Base-by-base conservation (phyloP, 108 stramenopile species). In the Nannochloropsis oceanica region DNA sequence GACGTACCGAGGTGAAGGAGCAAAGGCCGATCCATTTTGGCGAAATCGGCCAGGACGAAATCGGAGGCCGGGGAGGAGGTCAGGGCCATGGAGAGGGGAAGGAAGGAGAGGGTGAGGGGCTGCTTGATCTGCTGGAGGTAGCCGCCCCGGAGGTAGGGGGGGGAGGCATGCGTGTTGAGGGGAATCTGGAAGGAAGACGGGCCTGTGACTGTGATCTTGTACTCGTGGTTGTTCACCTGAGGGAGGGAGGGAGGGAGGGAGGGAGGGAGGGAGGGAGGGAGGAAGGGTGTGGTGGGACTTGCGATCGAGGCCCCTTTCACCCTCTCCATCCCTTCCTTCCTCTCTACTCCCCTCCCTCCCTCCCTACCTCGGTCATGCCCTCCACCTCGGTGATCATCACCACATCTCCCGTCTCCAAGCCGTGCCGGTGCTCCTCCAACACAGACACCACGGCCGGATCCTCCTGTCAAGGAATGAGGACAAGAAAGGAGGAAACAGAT, bases 381-480 rank as follows among this genome's bases (percentile, higher is more conserved):
- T 94, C 91, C 80, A 96, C 90, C 82, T 93, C 93, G 43, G 95
- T 92, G 92, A 98, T 95, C 14, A 90, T 93, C 20, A 98, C 96
- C 42, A 90, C 88, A 90, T 98, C 97, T 24, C 99, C 99, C 11
- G 95, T 94, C 82, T 95, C 95, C 34, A 99, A 86, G 82, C 96
- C 96, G 91, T 98, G 97, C 84, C 98, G 92, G 83, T 97, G 96
- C 88, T 98, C 97, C 83, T 98, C 97, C 90, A 97, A 86, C 13
- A 96, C 95, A 79, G 97, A 97, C 87, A 98, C 95, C 26, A 95
- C 90, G 9, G 94, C 95, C 2, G 93, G 92, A 59, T 93, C 86
- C 26, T 91, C 92, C 80, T 94, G 79, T 12, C 50, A 18, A 12
- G 50, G 50, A 18, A 18, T 12, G 18, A 18, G 18, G 18, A 50